Conservation (phyloP, 2,329 filamentous ascomycete species). For the Knufia fluminis region DNA sequence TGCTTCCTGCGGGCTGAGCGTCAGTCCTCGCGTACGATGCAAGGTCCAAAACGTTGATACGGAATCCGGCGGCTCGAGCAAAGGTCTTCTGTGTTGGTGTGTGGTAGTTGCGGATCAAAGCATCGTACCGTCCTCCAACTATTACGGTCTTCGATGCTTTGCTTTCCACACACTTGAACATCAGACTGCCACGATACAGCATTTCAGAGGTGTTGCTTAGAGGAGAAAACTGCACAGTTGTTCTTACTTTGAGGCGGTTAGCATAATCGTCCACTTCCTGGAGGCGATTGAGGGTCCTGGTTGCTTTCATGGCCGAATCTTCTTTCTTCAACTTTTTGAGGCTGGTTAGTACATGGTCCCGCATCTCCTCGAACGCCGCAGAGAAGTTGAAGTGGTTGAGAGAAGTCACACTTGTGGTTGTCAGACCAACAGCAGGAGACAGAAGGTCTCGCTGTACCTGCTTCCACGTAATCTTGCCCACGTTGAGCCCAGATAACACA, state of each 20-base stretch:
- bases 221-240: slow-evolving; percentile 75
- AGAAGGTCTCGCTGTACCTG: slow-evolving; percentile 74
- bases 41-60: slow-evolving; percentile 20
- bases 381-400: slow-evolving; percentile 85
- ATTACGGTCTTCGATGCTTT: slow-evolving; percentile 73
- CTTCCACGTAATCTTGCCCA: slow-evolving; percentile 69
- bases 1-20: slow-evolving; percentile 20
- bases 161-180: slow-evolving; percentile 84
- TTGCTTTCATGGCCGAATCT: slow-evolving; percentile 42
- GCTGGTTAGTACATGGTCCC: slow-evolving; percentile 8
- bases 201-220: slow-evolving; percentile 82
- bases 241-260: slow-evolving; percentile 62
- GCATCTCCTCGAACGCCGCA: slow-evolving; percentile 34
- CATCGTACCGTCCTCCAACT: slow-evolving; percentile 87
- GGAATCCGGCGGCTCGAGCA: slow-evolving; percentile 78
- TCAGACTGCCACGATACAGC: slow-evolving; percentile 74
- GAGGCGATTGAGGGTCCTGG: slow-evolving; percentile 62
- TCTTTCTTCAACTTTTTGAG: slow-evolving; percentile 40
- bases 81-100: slow-evolving; percentile 54
- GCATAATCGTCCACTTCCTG: slow-evolving; percentile 68
- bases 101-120: slow-evolving; percentile 72
- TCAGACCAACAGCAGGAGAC: slow-evolving; percentile 63
- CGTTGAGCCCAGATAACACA: slow-evolving; percentile 75
- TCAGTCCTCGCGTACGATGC: slow-evolving; percentile 15
- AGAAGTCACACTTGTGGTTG: slow-evolving; percentile 83